Evolutionary conservation across 495 filamentous ascomycete genomes (phyloP).

Genomic region (Penicillium longicatenatum): DNA sequence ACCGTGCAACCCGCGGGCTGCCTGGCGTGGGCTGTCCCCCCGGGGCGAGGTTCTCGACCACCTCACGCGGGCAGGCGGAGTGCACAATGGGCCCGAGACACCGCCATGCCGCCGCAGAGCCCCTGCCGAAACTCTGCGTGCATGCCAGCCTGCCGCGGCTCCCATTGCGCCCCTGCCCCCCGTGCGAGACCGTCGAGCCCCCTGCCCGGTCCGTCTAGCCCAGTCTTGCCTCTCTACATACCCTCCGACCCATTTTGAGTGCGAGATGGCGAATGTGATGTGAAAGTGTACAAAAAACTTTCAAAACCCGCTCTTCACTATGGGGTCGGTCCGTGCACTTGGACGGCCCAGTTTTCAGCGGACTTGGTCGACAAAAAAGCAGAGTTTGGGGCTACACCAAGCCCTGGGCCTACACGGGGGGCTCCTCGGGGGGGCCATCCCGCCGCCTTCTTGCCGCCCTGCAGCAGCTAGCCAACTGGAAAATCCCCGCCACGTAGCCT

Average conservation of each 20-base stretch:
- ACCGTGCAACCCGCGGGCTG: neutral
- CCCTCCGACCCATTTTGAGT: slow-evolving; percentile 18
- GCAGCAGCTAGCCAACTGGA: neutral
- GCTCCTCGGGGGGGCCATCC: no score
- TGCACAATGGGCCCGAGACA: neutral
- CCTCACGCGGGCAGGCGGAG: neutral
- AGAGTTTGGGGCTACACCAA: no score
- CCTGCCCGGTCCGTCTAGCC: slow-evolving; percentile 1
- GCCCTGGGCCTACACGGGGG: neutral
- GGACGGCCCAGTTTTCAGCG: neutral
- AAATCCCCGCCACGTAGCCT: neutral
- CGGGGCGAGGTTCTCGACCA: no score
- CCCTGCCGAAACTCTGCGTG: neutral
- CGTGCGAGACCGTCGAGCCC: no score
- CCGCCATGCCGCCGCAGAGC: neutral
- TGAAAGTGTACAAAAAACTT: slow-evolving; percentile 4
- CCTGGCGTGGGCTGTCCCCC: neutral
- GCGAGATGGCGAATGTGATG: neutral
- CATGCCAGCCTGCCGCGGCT: neutral
- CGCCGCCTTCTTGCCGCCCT: no score
- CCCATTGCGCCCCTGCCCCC: neutral
- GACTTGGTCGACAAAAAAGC: neutral
- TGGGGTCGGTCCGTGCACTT: slow-evolving; percentile 12
- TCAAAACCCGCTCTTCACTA: slow-evolving; percentile 11
- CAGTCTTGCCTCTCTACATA: slow-evolving; percentile 20